These are phyloP conservation scores for Stagonosporopsis rhizophila DNA, from an alignment of 2,329 filamentous ascomycete genomes.

Conservation along the genomic window DNA sequence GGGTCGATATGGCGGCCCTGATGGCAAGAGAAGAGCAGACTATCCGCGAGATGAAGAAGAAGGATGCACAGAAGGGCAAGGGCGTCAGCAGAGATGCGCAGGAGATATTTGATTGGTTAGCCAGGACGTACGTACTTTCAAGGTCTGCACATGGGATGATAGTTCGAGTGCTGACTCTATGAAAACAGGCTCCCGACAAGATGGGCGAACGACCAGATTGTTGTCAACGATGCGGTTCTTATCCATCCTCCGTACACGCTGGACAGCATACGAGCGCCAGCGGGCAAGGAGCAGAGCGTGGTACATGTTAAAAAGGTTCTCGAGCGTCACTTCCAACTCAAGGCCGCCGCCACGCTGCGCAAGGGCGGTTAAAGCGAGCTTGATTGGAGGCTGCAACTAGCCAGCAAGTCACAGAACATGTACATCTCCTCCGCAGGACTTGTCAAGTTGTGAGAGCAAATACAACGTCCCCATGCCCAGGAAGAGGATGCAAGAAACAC, in stretches of 20 bases:
- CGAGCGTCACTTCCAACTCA: conserved; percentile 55
- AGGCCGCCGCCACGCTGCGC: conserved; percentile 24
- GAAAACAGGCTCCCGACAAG: conserved; percentile 58
- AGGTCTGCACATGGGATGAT: background rate
- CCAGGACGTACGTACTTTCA: conserved; percentile 58
- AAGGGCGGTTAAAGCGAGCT: conserved; percentile 3
- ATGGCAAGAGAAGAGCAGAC: conserved; percentile 63
- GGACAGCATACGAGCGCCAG: conserved; percentile 59
- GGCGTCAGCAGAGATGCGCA: conserved; percentile 68
- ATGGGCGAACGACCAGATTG: conserved; percentile 66
- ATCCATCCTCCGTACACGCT: conserved; percentile 65
- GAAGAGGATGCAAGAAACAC: background rate
- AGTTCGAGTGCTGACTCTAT: conserved; percentile 12
- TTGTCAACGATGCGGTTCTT: conserved; percentile 67
- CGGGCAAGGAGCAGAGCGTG: conserved; percentile 53
- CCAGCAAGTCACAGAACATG: background rate
- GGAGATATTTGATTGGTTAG: conserved; percentile 68
- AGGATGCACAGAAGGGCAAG: conserved; percentile 65
- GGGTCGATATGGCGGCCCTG: conserved; percentile 63
- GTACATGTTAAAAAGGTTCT: conserved; percentile 55
- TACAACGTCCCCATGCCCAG: background rate
- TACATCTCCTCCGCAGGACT: background rate
- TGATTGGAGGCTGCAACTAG: conserved; percentile 28
- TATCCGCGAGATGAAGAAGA: conserved; percentile 63
- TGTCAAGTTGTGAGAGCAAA: background rate